A percentile compares a stretch with the other conserved stretches of the same genome.
These are phyloP conservation scores for Leishmania arabica DNA, from an alignment of 208 protist species.

Conservation along the genomic window DNA sequence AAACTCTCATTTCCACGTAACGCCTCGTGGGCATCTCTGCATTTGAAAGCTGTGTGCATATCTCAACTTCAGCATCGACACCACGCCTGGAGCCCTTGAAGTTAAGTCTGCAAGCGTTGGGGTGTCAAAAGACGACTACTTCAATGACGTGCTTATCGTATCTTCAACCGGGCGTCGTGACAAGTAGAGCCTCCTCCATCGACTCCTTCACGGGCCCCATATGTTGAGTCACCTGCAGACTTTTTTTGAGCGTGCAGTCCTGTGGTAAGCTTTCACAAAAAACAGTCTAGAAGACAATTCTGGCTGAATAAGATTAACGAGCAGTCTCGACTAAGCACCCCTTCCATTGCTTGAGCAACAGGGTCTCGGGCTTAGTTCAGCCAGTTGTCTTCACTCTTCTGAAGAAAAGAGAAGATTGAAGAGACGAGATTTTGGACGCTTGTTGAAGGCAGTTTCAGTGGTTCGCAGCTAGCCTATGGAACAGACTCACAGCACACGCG, in stretches of 20 bases:
- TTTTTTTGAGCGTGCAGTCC: background rate
- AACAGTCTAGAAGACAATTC: background rate
- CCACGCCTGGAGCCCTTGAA: background rate
- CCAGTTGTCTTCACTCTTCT: no score
- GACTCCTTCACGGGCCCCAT: background rate
- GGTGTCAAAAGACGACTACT: background rate
- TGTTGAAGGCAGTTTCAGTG: background rate
- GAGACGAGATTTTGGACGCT: no score
- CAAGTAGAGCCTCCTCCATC: background rate
- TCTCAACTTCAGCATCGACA: background rate
- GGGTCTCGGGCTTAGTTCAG: no score
- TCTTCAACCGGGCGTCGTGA: background rate
- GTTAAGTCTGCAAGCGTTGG: background rate
- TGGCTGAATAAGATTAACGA: background rate
- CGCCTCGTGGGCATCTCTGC: background rate
- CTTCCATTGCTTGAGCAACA: background rate
- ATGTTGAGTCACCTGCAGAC: background rate
- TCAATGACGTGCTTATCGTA: background rate
- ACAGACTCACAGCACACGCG: background rate
- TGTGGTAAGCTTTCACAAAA: background rate
- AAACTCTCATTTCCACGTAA: no score
- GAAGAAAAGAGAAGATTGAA: background rate
- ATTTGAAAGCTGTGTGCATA: background rate
- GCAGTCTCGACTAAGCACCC: background rate
- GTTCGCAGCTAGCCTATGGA: background rate